Base-by-base conservation (phyloP, 495 filamentous ascomycete genomes). In the Mytilinidion resinicola region DNA sequence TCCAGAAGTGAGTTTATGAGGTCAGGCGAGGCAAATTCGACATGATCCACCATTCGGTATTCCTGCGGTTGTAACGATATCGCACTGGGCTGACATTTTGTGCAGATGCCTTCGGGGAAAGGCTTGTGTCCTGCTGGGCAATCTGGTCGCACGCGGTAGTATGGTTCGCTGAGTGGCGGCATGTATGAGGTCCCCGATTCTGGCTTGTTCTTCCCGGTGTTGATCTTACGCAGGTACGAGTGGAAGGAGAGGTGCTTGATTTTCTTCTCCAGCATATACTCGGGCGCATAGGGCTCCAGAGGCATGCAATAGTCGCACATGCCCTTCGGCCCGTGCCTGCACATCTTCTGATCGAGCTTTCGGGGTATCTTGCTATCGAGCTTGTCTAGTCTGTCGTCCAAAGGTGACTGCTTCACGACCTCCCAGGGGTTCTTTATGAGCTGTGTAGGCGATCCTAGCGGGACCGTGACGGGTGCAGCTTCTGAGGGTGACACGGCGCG, bases 301-400 rank as follows among this genome's bases (percentile, higher is more conserved):
- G 93, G 93, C 89, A 92, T 96, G 78, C 93, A 99, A 73, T 96
- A 96, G 72, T 99, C 93, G 71, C 93, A 99, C 95, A 97, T 97
- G 62, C 95, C 93, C 71, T 95, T 96, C 19, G 85, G 84, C 7
- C 92, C 91, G 71, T 99, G 93, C 64, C 87, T 86, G 75, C 93
- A 99, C 88, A 99, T 91, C 67, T 89, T 91, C 41, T 72, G 69
- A 65, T 96, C 95, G 39, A 78, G 77, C 39, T 74, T 75, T 49
- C 93, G 79, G 36, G 83, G 80, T 48, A 97, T 97, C 77, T 96
- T 99, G 52, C 93, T 95, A 82, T 96, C 89, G 64, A 84, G 79
- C 74, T 82, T 89, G 66, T 99, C 93, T 61, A 99, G 73, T 20
- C 80, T 73, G 67, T 97, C 81, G 68, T 99, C 93, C 0, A 97